Evolutionary conservation across 1,139 yeast species (phyloP).

Genomic region (Blastobotrys serpentis): DNA sequence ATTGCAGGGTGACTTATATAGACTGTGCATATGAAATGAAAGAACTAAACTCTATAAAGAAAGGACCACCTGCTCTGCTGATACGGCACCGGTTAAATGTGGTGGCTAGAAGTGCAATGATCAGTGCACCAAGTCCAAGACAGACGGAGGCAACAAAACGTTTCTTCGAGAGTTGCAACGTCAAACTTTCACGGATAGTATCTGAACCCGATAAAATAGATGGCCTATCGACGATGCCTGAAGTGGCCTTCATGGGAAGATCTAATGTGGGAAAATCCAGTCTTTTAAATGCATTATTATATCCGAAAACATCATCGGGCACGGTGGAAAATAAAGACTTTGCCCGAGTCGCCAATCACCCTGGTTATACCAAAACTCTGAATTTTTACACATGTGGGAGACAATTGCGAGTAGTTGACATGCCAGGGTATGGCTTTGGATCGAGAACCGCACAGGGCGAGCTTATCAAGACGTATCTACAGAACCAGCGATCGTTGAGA

Average conservation of each 20-base stretch:
- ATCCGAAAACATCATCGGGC: slow-evolving; percentile 37
- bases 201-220: slow-evolving; percentile 16
- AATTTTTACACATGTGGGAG: slow-evolving; percentile 70
- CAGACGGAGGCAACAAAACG: slow-evolving; percentile 15
- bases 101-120: slow-evolving; percentile 8
- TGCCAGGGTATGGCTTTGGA: slow-evolving; percentile 87
- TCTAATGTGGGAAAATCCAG: slow-evolving; percentile 87
- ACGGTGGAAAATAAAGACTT: slow-evolving; percentile 38
- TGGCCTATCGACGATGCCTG: slow-evolving; percentile 46
- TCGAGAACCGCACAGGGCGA: slow-evolving; percentile 62
- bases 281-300: slow-evolving; percentile 51
- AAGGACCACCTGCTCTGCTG: slow-evolving; percentile 13
- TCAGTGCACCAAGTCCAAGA: slow-evolving; percentile 7
- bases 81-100: slow-evolving; percentile 9
- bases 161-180: slow-evolving; percentile 18
- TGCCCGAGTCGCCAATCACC: slow-evolving; percentile 58
- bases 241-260: slow-evolving; percentile 70
- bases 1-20: neutral
- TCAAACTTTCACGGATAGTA: slow-evolving; percentile 16
- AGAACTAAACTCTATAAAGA: slow-evolving; percentile 14
- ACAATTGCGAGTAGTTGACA: slow-evolving; percentile 65
- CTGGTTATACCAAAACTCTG: slow-evolving; percentile 76
- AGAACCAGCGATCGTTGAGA: slow-evolving; percentile 51
- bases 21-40: slow-evolving; percentile 11
- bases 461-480: slow-evolving; percentile 60